phyloP scores from a whole-genome alignment of 2,329 filamentous ascomycete species.

The Hirsutella thompsonii region DNA sequence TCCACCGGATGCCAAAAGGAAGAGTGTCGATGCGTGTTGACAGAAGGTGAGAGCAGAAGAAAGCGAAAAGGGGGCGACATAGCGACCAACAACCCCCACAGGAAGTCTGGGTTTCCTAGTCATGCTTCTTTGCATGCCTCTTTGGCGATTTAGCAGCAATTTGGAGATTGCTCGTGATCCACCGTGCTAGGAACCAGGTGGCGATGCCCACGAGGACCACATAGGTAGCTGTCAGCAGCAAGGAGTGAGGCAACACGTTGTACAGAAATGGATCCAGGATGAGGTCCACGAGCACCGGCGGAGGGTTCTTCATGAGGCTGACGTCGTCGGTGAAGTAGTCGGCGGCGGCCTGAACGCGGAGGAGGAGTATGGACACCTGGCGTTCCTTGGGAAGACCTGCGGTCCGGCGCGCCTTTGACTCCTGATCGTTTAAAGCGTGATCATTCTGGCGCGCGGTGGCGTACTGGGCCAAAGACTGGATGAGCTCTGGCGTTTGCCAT shows the following conservation, averaged over 20 bases:
- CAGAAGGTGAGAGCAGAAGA: background rate
- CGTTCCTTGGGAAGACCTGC: conserved; percentile 4
- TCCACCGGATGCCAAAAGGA: background rate
- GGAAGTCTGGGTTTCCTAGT: conserved; percentile 8
- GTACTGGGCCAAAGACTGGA: conserved; percentile 52
- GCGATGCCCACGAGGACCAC: conserved; percentile 45
- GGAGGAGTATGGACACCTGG: conserved; percentile 47
- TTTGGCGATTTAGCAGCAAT: conserved; percentile 12
- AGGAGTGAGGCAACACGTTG: conserved; percentile 67
- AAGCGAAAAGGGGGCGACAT: background rate
- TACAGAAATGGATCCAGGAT: conserved; percentile 78
- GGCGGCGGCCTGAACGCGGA: conserved; percentile 64
- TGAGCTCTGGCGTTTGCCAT: conserved; percentile 47
- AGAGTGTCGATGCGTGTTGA: background rate
- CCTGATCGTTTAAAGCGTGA: background rate
- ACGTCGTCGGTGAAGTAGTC: conserved; percentile 72
- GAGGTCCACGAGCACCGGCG: conserved; percentile 63
- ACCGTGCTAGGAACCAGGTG: conserved; percentile 29
- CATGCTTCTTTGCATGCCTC: conserved; percentile 23
- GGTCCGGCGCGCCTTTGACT: background rate
- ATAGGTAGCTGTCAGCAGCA: conserved; percentile 60
- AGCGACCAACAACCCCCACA: background rate
- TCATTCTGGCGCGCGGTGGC: conserved; percentile 34
- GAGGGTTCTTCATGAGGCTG: conserved; percentile 61
- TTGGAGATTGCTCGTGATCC: conserved; percentile 14